These are phyloP conservation scores for Aspergillus sp. DNA, from an alignment of 2,329 filamentous ascomycete species.

Conservation along the genomic window DNA sequence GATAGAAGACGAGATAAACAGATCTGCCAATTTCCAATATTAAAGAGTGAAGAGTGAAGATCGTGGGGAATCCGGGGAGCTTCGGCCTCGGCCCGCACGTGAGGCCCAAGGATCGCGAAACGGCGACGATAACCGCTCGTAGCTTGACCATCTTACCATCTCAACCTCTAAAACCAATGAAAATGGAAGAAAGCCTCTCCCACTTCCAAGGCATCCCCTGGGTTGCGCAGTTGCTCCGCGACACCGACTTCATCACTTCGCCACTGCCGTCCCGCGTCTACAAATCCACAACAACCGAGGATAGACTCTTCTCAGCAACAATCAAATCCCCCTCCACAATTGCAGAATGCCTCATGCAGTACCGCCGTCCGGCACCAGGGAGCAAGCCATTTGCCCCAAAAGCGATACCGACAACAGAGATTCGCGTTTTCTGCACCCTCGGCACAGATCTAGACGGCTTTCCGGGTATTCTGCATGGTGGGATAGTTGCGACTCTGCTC, in stretches of 20 bases:
- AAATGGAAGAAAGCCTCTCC: slow-evolving; percentile 6
- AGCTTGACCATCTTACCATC: not conserved
- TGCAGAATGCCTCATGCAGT: slow-evolving; percentile 9
- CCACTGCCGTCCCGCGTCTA: slow-evolving; percentile 5
- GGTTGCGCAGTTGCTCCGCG: slow-evolving; percentile 11
- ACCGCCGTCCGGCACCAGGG: not conserved
- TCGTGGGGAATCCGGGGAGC: no score
- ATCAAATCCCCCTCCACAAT: slow-evolving; percentile 14
- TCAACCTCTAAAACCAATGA: not conserved
- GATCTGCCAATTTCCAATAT: not conserved
- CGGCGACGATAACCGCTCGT: not conserved
- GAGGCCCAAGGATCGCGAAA: not conserved
- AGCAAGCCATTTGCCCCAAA: not conserved
- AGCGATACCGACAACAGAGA: slow-evolving; percentile 13
- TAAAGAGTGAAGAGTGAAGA: not conserved
- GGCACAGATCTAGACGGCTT: slow-evolving; percentile 28
- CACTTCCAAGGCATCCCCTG: slow-evolving; percentile 13
- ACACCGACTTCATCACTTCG: slow-evolving; percentile 2
- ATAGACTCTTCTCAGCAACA: slow-evolving; percentile 12
- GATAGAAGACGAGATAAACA: not conserved
- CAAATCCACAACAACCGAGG: slow-evolving; percentile 11
- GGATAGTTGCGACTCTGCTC: slow-evolving; percentile 26
- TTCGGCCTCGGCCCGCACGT: not conserved
- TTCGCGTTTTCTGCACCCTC: slow-evolving; percentile 29
- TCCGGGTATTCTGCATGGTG: slow-evolving; percentile 28